Evolutionary conservation across 2,329 filamentous ascomycete genomes (phyloP).

Genomic region (Aspergillus nomiae): DNA sequence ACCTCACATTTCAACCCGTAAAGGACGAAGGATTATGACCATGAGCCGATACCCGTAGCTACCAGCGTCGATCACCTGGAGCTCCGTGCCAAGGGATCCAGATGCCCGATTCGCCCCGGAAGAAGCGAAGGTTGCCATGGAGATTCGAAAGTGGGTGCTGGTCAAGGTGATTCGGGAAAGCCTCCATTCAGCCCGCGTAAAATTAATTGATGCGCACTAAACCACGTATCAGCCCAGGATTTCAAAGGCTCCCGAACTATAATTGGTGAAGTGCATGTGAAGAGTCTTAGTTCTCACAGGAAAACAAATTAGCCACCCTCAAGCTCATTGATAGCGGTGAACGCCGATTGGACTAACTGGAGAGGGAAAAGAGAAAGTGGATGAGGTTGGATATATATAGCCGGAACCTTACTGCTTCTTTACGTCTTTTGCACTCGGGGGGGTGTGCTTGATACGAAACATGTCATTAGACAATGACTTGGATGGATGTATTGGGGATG

Average conservation of each 20-base stretch:
- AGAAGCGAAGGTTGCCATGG: conserved; percentile 23
- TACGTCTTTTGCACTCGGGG: no score
- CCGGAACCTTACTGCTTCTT: neutral
- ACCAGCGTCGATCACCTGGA: conserved; percentile 17
- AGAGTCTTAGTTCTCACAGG: conserved; percentile 4
- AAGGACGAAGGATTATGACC: neutral
- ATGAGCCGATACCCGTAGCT: conserved; percentile 5
- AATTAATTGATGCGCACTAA: neutral
- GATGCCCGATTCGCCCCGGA: conserved; percentile 21
- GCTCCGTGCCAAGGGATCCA: conserved; percentile 19
- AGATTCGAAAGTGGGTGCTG: conserved; percentile 17
- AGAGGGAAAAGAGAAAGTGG: neutral
- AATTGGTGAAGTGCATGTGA: conserved; percentile 7
- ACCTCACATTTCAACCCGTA: neutral
- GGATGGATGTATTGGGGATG: neutral
- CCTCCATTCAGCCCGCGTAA: neutral
- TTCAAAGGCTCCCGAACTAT: neutral
- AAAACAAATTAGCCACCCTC: neutral
- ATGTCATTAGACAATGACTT: neutral
- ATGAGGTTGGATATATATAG: conserved; percentile 5
- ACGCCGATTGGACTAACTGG: neutral
- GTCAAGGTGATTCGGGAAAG: conserved; percentile 8
- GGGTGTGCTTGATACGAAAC: neutral
- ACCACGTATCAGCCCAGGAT: neutral
- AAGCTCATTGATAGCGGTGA: conserved; percentile 5